Percentiles rank a stretch among this genome's conserved stretches.
Conservation (phyloP, 1,284 basidiomycete species). For the Irpex rosettiformis region DNA sequence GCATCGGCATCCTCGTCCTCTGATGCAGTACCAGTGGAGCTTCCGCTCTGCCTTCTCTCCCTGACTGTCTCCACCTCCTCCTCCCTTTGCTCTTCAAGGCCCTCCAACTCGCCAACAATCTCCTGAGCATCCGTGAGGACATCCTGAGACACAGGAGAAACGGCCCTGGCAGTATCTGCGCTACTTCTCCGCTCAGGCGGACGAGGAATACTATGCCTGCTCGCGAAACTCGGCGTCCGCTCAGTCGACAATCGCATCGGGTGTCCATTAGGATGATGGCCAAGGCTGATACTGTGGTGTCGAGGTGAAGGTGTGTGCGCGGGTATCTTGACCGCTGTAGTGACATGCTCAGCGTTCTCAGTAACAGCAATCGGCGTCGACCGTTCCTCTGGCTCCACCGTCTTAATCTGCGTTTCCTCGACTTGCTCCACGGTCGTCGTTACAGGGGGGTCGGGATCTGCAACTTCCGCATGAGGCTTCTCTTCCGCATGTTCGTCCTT, state of each 20-base stretch:
- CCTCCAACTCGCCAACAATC: constrained; percentile 12
- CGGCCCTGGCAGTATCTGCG: constrained; percentile 23
- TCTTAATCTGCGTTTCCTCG: constrained; percentile 4
- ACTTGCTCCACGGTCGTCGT: constrained; percentile 6
- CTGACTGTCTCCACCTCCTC: not conserved
- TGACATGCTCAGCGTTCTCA: constrained; percentile 21
- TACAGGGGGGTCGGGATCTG: not conserved
- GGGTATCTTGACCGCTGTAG: constrained; percentile 24
- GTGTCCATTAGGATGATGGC: not conserved
- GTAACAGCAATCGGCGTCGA: constrained; percentile 5
- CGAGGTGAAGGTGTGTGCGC: constrained; percentile 16
- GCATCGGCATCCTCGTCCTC: constrained; percentile 11
- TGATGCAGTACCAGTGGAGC: constrained; percentile 4
- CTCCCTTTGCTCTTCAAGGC: constrained; percentile 8
- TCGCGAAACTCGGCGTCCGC: not conserved
- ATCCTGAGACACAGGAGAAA: constrained; percentile 9
- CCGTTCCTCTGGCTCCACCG: constrained; percentile 12
- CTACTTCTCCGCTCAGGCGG: constrained; percentile 23
- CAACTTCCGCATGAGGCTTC: constrained; percentile 7
- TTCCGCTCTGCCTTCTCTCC: constrained; percentile 9
- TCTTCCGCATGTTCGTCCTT: constrained; percentile 18
- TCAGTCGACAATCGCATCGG: not conserved
- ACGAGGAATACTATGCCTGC: constrained; percentile 11
- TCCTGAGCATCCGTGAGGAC: constrained; percentile 6
- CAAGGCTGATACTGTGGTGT: constrained; percentile 11